Evolutionary conservation across 805 yeast genomes (phyloP).

Genomic region (Tetrapisispora namnaoensis): DNA sequence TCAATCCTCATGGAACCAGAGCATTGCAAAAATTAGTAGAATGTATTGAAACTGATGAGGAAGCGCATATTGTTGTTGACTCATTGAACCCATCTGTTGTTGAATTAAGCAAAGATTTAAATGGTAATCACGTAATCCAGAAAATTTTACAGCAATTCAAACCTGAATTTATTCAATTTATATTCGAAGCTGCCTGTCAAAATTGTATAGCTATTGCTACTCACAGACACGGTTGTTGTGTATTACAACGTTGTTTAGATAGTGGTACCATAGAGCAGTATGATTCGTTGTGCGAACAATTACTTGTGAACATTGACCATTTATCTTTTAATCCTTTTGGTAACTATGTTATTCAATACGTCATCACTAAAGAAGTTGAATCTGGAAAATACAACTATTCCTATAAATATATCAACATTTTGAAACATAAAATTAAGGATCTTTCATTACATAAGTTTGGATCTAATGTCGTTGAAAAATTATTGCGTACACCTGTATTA

Average conservation of each 20-base stretch:
- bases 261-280: slow-evolving; percentile 70
- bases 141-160: slow-evolving; percentile 71
- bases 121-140: slow-evolving; percentile 95
- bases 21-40: slow-evolving; percentile 91
- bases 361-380: slow-evolving; percentile 40
- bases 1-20: slow-evolving; percentile 93
- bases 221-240: slow-evolving; percentile 97
- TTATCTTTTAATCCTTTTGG: slow-evolving; percentile 91
- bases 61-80: slow-evolving; percentile 51
- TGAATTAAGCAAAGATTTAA: slow-evolving; percentile 71
- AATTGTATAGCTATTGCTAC: slow-evolving; percentile 78
- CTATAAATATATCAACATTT: slow-evolving; percentile 26
- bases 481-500: slow-evolving; percentile 43
- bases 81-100: slow-evolving; percentile 66
- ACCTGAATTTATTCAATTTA: slow-evolving; percentile 69
- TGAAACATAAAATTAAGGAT: slow-evolving; percentile 29
- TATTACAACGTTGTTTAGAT: slow-evolving; percentile 88
- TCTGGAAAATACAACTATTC: slow-evolving; percentile 25
- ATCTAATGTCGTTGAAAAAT: slow-evolving; percentile 88
- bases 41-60: slow-evolving; percentile 61
- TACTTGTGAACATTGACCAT: slow-evolving; percentile 57
- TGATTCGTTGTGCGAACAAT: slow-evolving; percentile 50
- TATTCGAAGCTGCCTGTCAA: slow-evolving; percentile 72
- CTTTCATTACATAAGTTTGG: slow-evolving; percentile 84
- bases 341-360: slow-evolving; percentile 93